Evolutionary conservation across 108 stramenopile genomes (phyloP).

Genomic region (Schizochytrium sp.): DNA sequence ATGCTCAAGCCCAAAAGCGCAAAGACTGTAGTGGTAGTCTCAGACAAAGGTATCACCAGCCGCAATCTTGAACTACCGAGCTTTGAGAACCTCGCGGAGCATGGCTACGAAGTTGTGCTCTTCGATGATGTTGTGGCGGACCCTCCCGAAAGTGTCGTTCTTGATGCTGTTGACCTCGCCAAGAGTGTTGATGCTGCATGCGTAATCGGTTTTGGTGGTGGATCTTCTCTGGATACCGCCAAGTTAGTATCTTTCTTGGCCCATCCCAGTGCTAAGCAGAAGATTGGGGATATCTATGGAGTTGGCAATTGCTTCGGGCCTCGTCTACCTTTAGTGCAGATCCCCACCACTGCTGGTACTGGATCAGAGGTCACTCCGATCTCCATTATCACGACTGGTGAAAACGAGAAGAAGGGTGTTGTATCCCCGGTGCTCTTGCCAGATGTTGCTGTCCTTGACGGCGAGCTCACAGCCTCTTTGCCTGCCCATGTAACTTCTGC

Average conservation of each 20-base stretch:
- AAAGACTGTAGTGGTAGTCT: conserved; percentile 49
- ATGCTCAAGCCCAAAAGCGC: neutral
- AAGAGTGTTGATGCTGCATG: neutral
- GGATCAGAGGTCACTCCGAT: conserved; percentile 64
- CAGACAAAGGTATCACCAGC: conserved; percentile 62
- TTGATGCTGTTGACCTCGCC: conserved; percentile 60
- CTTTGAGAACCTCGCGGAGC: conserved; percentile 49
- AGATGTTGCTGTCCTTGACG: conserved; percentile 63
- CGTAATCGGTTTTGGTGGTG: conserved; percentile 67
- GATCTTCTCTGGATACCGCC: conserved; percentile 60
- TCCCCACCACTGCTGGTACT: conserved; percentile 64
- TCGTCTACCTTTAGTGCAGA: conserved; percentile 64
- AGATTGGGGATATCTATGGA: conserved; percentile 59
- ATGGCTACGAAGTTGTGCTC: conserved; percentile 58
- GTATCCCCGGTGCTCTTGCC: conserved; percentile 62
- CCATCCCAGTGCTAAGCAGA: neutral
- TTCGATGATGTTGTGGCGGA: conserved; percentile 61
- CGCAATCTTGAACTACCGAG: neutral
- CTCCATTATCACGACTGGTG: conserved; percentile 54
- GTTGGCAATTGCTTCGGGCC: conserved; percentile 15
- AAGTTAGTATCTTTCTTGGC: conserved; percentile 61
- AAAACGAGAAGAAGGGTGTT: conserved; percentile 62
- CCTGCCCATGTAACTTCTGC: conserved; percentile 54
- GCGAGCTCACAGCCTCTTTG: conserved; percentile 60
- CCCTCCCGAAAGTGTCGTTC: conserved; percentile 57